Conservation (phyloP, 192 early-diverging fungal genomes). For the Chytriomyces hyalinus region DNA sequence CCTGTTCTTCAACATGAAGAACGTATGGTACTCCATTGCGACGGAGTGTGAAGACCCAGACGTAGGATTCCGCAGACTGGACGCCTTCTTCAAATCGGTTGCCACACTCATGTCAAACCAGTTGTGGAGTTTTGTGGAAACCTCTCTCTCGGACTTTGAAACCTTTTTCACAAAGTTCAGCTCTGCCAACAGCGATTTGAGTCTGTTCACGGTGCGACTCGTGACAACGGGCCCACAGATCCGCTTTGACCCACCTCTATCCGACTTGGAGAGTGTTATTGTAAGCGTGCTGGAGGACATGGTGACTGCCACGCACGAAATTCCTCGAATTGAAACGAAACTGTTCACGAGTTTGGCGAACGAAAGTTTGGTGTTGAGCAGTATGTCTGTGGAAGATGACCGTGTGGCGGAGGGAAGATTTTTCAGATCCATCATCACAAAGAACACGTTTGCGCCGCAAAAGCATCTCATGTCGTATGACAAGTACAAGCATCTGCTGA, state of each 20-base stretch:
- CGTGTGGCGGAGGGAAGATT: conserved; percentile 60
- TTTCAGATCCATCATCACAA: conserved; percentile 55
- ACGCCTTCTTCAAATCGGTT: conserved; percentile 67
- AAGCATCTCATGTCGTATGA: conserved; percentile 66
- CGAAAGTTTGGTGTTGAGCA: conserved; percentile 50
- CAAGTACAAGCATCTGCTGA: conserved; percentile 66
- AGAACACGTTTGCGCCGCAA: conserved; percentile 65
- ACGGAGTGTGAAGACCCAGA: conserved; percentile 55
- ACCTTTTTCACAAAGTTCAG: conserved; percentile 60
- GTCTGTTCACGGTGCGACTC: conserved; percentile 57
- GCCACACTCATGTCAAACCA: conserved; percentile 64
- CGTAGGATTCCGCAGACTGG: conserved; percentile 58
- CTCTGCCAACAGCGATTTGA: conserved; percentile 46
- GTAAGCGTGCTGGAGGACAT: conserved; percentile 62
- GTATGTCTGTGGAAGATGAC: conserved; percentile 63
- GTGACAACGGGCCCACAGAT: conserved; percentile 64
- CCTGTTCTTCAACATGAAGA: conserved; percentile 62
- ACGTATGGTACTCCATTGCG: conserved; percentile 63
- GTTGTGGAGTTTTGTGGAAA: conserved; percentile 55
- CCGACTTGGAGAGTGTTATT: conserved; percentile 59
- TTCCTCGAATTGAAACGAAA: conserved; percentile 66
- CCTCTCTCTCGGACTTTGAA: conserved; percentile 59
- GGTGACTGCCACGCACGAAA: conserved; percentile 56
- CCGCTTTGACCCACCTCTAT: conserved; percentile 64
- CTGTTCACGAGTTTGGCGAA: conserved; percentile 58